Base-by-base conservation (phyloP, 192 early-diverging fungal genomes). In the Backusella parvicylindrica region DNA sequence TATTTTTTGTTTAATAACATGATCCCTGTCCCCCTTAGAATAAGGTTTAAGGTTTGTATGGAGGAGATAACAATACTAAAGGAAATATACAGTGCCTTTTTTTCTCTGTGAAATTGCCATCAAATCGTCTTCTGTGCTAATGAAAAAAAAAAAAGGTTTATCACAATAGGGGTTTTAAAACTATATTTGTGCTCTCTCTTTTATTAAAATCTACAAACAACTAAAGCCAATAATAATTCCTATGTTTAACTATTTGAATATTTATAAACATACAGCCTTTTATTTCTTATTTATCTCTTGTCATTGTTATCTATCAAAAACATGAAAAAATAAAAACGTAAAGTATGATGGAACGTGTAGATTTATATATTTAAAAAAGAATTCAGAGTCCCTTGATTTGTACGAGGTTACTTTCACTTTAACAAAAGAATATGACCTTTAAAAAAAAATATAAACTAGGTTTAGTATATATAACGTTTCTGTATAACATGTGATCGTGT, bases 371-470 rank as follows among this genome's bases (percentile, higher is more conserved):
- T 26, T 28, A 60, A 60, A 26, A 56, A 13, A 56, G n/a, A 60
- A 60, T 60, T 60, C 23, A 60, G 53, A 60, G 53, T 60, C 53
- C 53, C 53, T 60, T 60, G 53, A 13, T 60, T 60, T 60, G 53
- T 60, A 60, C 53, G 12, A 60, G 53, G 53, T 60, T 8, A 60
- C 23, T 60, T 60, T 28, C 8, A 60, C 12, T 60, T 12, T 5
- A 60, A 60, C 26, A 60, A 53, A 53, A 53, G 8, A 53, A 50
- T 28, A 28, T 28, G 26, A 9, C 11, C 26, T 60, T 56, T 23
- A 28, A 60, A 60, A 38, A 38, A 38, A 60, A 28, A 60, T 60
- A 28, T 28, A 60, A 60, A 28, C 11, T 28, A 26, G 53, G 53
- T 60, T 9, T 28, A 60, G 53, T 60, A 28, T 60, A 28, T 6